A percentile compares a stretch with the other conserved stretches of the same genome.
These are phyloP conservation scores for Schizosaccharomyces cryophilus DNA, from an alignment of 805 yeast species.

Conservation along the genomic window DNA sequence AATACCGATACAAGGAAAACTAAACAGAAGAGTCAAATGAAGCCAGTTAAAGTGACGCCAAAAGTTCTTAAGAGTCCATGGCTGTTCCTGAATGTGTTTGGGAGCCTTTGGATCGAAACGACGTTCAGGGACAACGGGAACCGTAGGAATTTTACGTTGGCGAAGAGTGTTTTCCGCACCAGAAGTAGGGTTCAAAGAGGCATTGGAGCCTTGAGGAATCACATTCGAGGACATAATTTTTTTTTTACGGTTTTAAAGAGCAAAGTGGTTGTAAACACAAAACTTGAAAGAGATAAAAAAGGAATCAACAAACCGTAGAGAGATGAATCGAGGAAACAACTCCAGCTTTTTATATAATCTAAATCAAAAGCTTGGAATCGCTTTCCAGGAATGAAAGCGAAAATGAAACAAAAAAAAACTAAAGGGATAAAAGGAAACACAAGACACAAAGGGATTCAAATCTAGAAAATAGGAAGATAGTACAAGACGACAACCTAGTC, in stretches of 20 bases:
- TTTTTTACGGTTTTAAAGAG: no score
- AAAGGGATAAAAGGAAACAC: neutral
- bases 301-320: neutral
- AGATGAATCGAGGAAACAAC: neutral
- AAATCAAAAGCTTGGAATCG: no score
- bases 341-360: no score
- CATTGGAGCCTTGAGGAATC: neutral
- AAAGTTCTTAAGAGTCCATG: slow-evolving; percentile 55
- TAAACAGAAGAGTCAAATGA: slow-evolving; percentile 29
- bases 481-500: no score
- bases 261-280: neutral
- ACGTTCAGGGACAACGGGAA: neutral
- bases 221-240: no score
- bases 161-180: neutral
- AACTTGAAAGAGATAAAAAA: neutral
- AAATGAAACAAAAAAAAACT: neutral
- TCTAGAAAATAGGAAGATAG: neutral
- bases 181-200: neutral
- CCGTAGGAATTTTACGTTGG: neutral
- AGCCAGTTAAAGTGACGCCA: slow-evolving; percentile 54
- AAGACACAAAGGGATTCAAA: neutral
- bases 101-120: neutral
- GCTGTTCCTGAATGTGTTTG: slow-evolving; percentile 40
- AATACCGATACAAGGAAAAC: slow-evolving; percentile 31
- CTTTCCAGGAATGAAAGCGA: no score